Percentiles rank a stretch among this genome's conserved stretches.
These are phyloP conservation scores for Arctostaphylos glauca DNA, from an alignment of 148 eudicot genomes.

Conservation along the genomic window DNA sequence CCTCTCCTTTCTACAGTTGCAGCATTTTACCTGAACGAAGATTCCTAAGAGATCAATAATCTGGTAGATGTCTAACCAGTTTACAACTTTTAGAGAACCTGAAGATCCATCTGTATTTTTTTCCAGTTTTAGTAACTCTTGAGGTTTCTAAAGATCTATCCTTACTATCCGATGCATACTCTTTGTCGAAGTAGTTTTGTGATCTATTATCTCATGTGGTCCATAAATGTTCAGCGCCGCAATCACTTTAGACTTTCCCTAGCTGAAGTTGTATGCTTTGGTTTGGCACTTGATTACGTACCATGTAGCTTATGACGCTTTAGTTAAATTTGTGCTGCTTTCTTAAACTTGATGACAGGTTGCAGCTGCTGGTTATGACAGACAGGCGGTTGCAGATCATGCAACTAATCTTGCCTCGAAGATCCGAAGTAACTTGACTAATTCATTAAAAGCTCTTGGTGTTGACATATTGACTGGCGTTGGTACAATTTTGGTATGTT, in stretches of 20 bases:
- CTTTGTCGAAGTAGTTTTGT: background rate
- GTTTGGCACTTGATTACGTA: background rate
- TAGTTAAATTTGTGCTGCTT: conserved; percentile 7
- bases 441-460: conserved; percentile 88
- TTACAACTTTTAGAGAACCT: background rate
- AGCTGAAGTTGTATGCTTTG: background rate
- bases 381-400: conserved; percentile 97
- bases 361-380: conserved; percentile 93
- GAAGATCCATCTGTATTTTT: background rate
- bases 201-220: background rate
- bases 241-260: background rate
- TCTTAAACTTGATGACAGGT: conserved; percentile 47
- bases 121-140: background rate
- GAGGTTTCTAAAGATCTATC: conserved; percentile 3
- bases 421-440: conserved; percentile 79
- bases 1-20: background rate
- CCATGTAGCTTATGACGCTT: background rate
- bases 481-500: conserved; percentile 81
- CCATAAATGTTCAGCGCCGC: background rate
- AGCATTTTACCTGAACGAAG: background rate
- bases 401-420: conserved; percentile 92
- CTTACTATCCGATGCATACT: conserved; percentile 2
- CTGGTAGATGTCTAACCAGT: background rate
- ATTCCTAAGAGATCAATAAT: background rate
- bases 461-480: conserved; percentile 94